These are phyloP conservation scores for Fusarium setosum DNA, from an alignment of 2,329 filamentous ascomycete genomes.

Conservation along the genomic window DNA sequence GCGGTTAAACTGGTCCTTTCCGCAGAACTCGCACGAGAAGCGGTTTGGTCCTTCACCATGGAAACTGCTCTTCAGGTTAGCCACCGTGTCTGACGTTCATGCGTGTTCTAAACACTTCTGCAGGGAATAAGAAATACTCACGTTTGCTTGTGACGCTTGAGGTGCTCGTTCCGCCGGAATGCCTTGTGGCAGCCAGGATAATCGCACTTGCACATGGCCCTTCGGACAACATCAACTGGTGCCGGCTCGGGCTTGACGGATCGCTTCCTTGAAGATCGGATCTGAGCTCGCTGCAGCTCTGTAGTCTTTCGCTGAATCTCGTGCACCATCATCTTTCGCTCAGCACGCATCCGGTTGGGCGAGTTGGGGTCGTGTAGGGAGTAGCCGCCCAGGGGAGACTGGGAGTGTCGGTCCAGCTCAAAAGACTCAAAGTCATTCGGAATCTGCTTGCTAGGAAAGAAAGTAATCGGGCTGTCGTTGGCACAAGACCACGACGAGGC, in stretches of 20 bases:
- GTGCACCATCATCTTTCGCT: constrained; percentile 54
- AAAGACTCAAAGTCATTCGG: constrained; percentile 47
- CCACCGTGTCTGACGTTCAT: not conserved
- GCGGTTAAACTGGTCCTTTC: constrained; percentile 55
- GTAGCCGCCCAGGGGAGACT: constrained; percentile 48
- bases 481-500: constrained; percentile 53
- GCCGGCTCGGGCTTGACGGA: constrained; percentile 44
- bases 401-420: constrained; percentile 51
- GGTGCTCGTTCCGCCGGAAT: constrained; percentile 65
- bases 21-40: constrained; percentile 56
- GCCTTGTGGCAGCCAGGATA: constrained; percentile 59
- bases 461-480: constrained; percentile 55
- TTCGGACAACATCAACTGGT: constrained; percentile 50
- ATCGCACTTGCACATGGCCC: constrained; percentile 58
- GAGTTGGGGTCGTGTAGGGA: constrained; percentile 48
- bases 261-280: constrained; percentile 46
- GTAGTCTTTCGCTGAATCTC: constrained; percentile 57
- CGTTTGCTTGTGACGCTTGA: constrained; percentile 66
- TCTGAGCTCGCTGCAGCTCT: constrained; percentile 57
- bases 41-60: constrained; percentile 54
- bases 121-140: constrained; percentile 50
- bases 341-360: constrained; percentile 48
- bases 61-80: constrained; percentile 40
- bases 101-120: not conserved
- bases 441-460: constrained; percentile 50